Base-by-base conservation (phyloP, 2,329 filamentous ascomycete species). In the Aspergillus sp. region DNA sequence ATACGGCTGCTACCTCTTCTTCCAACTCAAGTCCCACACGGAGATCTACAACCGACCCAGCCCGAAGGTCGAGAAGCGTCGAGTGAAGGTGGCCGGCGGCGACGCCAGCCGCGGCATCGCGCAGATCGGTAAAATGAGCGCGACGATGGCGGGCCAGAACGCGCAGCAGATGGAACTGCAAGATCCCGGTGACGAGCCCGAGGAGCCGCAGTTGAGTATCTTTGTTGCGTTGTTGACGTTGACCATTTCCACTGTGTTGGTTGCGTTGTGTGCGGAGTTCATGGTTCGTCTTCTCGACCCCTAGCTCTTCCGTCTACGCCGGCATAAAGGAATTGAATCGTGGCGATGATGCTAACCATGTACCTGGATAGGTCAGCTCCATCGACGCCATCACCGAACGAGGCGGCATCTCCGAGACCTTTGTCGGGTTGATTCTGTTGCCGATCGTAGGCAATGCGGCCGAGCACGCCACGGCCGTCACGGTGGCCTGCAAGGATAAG, bases 11-110 rank as follows among this genome's bases (percentile, higher is more conserved):
- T 97, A 96, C 70, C 87, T 98, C 2, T 84, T 91, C 75, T 97
- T 97, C 81, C 94, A 97, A 76, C 87, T 98, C 60, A 91, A 92
- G 74, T 93, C 93, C 0, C 93, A 97, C 74, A 82, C 84, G 24
- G 80, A 80, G 9, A 88, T 96, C 73, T 97, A 96, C 81, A 91
- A 90, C 72, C 86, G 87, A 55, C 87, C 90, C 36, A 90, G 88
- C 65, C 83, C 90, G 67, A 96, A 96, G 75, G 89, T 90, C 0
- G 85, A 87, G 2, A 91, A 85, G 69, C 72, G 76, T 46, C 62
- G 61, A 26, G 77, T 75, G 49, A 79, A 81, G 64, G 73, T 84
- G 55, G 73, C 79, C 57, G 77, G 82, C 52, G 83, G 84, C 16
- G 80, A 82, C 10, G 77, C 80, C 9, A 72, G 75, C 4, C 78